Base-by-base conservation (phyloP, 2,329 filamentous ascomycete genomes). In the Amylocarpus encephaloides region DNA sequence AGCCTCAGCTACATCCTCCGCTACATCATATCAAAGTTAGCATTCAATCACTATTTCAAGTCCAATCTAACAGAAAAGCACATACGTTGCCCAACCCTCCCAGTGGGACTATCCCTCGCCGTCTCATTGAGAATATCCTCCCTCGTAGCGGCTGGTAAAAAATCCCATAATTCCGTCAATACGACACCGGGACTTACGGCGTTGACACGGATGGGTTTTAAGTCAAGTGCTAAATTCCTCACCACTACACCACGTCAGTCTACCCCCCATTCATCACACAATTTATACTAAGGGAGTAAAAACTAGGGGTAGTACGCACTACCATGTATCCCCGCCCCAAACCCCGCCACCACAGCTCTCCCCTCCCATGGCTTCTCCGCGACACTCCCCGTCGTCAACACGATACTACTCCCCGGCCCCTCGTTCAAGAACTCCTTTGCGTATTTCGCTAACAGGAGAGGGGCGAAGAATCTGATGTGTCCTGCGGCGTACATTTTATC, bases 171-270 rank as follows among this genome's bases (percentile, higher is more conserved):
- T 46, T 73, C 72, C 5, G 78, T 81, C 35, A 72, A 63, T 0
- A 78, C 70, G 0, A 71, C 68, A 0, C 82, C 83, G 0, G 81
- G 80, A 47, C 67, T 70, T 1, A 86, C 77, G 0, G 75, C 61
- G 61, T 87, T 87, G 22, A 85, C 81, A 1, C 84, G 68, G 7
- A 85, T 66, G 0, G 83, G 83, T 54, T 73, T 74, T 49, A 88
- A 60, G 59, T 86, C 82, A 30, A 85, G 59, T 1, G 83, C 83
- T 32, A 87, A 66, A 2, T 71, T 74, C 1, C 77, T 70, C 2
- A 72, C 70, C 62, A 85, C 38, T 40, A 5, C 19, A 3, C 7
- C 22, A 4, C 22, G 22, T 26, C 22, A 26, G 22, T 7, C 22
- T 26, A 26, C 22, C 7, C 22, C 22, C 22, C 4, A 4, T 26